These are phyloP conservation scores for Alternaria gansuensis DNA, from an alignment of 2,329 filamentous ascomycete genomes.

Conservation along the genomic window DNA sequence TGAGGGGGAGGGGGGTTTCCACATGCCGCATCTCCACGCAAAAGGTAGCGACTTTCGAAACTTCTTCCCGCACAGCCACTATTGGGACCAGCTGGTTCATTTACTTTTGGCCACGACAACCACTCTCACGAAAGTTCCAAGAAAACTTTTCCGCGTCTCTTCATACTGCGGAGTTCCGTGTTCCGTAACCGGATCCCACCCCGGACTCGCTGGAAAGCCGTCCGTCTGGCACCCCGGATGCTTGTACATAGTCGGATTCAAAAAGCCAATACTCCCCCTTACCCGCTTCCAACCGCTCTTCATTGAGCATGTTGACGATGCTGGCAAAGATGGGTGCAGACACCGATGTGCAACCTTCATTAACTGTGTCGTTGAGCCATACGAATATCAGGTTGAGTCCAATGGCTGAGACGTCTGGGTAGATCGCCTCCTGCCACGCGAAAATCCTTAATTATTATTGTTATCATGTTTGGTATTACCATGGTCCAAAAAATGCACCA, in stretches of 20 bases:
- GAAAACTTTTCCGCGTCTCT: constrained; percentile 30
- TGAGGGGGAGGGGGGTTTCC: not conserved
- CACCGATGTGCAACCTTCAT: constrained; percentile 61
- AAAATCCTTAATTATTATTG: no score
- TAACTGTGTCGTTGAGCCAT: constrained; percentile 43
- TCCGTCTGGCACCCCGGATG: constrained; percentile 49
- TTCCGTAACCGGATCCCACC: constrained; percentile 45
- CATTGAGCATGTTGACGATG: constrained; percentile 68
- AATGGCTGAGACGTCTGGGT: constrained; percentile 68
- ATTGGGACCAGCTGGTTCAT: constrained; percentile 7
- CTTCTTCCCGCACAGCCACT: constrained; percentile 8
- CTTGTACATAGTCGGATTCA: constrained; percentile 67
- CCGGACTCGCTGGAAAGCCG: constrained; percentile 36
- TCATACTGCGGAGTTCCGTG: constrained; percentile 28
- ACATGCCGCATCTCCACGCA: constrained; percentile 9
- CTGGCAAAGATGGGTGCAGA: constrained; percentile 66
- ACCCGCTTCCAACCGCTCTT: constrained; percentile 61
- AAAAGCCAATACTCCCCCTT: constrained; percentile 61
- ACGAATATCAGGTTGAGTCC: constrained; percentile 58
- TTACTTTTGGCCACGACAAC: not conserved
- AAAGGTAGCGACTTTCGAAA: not conserved
- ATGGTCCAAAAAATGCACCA: no score
- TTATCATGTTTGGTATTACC: no score
- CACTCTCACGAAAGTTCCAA: constrained; percentile 4
- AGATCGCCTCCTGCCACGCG: constrained; percentile 26